Conservation (phyloP, 2,329 filamentous ascomycete species). For the Exophiala dermatitidis region DNA sequence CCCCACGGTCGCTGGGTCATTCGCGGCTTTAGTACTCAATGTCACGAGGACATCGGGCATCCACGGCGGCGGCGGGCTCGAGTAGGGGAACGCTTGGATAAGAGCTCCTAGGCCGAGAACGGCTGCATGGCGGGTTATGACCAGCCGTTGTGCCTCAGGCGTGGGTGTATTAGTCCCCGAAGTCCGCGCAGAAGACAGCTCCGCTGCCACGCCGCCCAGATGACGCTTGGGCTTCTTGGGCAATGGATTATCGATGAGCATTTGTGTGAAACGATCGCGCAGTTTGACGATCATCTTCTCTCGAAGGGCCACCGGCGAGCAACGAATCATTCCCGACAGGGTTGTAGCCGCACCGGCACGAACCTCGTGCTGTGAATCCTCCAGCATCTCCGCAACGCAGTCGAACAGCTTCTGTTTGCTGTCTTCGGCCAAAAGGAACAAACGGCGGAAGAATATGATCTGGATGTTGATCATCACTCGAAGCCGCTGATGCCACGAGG, state of each 20-base stretch:
- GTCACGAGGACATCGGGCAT: constrained; percentile 87
- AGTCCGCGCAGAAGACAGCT: constrained; percentile 35
- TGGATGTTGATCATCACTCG: constrained; percentile 97
- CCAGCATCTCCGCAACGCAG: constrained; percentile 92
- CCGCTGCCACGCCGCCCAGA: constrained; percentile 32
- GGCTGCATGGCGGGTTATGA: constrained; percentile 78
- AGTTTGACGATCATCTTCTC: constrained; percentile 68
- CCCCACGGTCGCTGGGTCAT: constrained; percentile 83
- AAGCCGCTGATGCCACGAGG: constrained; percentile 91
- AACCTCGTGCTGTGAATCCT: constrained; percentile 86
- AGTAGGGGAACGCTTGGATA: constrained; percentile 93
- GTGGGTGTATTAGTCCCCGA: constrained; percentile 44
- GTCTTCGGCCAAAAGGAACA: constrained; percentile 71
- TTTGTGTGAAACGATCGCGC: constrained; percentile 68
- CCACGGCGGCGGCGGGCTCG: constrained; percentile 84
- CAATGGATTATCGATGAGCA: constrained; percentile 76
- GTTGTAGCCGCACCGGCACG: constrained; percentile 88
- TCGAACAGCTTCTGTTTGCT: constrained; percentile 78
- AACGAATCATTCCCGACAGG: constrained; percentile 94
- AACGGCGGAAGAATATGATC: constrained; percentile 91
- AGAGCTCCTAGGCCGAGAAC: constrained; percentile 85
- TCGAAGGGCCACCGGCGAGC: constrained; percentile 74
- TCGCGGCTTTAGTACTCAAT: constrained; percentile 75
- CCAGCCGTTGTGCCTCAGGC: constrained; percentile 59
- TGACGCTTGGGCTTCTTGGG: constrained; percentile 55